Conservation (phyloP, 2,329 filamentous ascomycete species). For the Albifimbria verrucaria region DNA sequence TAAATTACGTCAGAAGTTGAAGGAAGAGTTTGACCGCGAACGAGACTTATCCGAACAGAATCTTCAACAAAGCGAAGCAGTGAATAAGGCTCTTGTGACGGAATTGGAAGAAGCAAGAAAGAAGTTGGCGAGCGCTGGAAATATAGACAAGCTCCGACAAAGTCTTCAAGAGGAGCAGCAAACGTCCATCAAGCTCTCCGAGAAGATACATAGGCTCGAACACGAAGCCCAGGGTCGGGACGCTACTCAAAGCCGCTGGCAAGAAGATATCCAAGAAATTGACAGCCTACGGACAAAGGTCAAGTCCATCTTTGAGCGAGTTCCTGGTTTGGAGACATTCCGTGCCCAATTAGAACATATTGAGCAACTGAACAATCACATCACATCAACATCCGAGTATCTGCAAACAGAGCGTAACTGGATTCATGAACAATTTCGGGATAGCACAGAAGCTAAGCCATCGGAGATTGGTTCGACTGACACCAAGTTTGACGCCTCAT, state of each 20-base stretch:
- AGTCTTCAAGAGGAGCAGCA: slow-evolving; percentile 10
- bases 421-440: slow-evolving; percentile 17
- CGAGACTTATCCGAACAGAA: slow-evolving; percentile 9
- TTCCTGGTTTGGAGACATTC: slow-evolving; percentile 20
- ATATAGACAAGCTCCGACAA: slow-evolving; percentile 6
- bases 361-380: slow-evolving; percentile 19
- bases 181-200: slow-evolving; percentile 8
- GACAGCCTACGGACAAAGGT: slow-evolving; percentile 20
- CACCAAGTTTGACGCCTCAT: not conserved
- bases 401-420: slow-evolving; percentile 24
- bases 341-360: slow-evolving; percentile 22
- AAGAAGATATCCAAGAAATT: slow-evolving; percentile 23
- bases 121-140: slow-evolving; percentile 7
- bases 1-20: slow-evolving; percentile 16
- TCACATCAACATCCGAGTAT: slow-evolving; percentile 25
- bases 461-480: not conserved
- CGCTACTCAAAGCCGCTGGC: slow-evolving; percentile 21
- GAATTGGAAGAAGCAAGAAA: slow-evolving; percentile 17
- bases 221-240: slow-evolving; percentile 12
- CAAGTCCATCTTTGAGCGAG: slow-evolving; percentile 15
- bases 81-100: slow-evolving; percentile 12
- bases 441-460: not conserved
- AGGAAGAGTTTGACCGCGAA: slow-evolving; percentile 18
- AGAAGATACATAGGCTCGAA: slow-evolving; percentile 19
- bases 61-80: slow-evolving; percentile 7